A percentile compares a stretch with the other conserved stretches of the same genome.
Evolutionary conservation across 2,329 filamentous ascomycete species (phyloP).

Genomic region (Epichloe uncinata): DNA sequence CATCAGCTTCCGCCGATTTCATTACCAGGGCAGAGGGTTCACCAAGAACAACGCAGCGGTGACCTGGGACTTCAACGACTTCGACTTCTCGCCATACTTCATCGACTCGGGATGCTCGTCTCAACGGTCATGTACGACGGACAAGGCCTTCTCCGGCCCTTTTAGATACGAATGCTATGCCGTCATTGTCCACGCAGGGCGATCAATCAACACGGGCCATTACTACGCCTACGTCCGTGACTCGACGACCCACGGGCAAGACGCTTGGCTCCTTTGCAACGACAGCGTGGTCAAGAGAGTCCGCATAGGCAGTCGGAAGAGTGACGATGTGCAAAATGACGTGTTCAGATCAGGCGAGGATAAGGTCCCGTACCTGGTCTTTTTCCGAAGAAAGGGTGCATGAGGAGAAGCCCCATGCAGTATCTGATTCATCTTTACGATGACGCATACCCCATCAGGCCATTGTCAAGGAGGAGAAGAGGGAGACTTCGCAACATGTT

Average conservation of each 20-base stretch:
- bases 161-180: slow-evolving; percentile 79
- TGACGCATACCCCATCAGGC: too few species aligned
- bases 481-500: too few species aligned
- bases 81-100: slow-evolving; percentile 39
- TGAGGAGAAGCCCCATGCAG: neutral
- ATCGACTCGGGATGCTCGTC: slow-evolving; percentile 14
- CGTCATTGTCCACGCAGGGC: slow-evolving; percentile 64
- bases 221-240: slow-evolving; percentile 62
- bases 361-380: slow-evolving; percentile 33
- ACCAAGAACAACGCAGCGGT: slow-evolving; percentile 60
- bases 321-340: slow-evolving; percentile 21
- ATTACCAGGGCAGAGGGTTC: slow-evolving; percentile 24
- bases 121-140: slow-evolving; percentile 15
- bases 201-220: slow-evolving; percentile 57
- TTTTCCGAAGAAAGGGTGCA: slow-evolving; percentile 26
- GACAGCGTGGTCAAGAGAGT: slow-evolving; percentile 29
- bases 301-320: slow-evolving; percentile 25
- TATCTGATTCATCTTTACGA: too few species aligned
- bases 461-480: too few species aligned
- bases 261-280: slow-evolving; percentile 36
- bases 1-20: slow-evolving; percentile 55
- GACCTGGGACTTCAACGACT: slow-evolving; percentile 60
- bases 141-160: slow-evolving; percentile 34
- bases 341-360: slow-evolving; percentile 25
- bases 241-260: slow-evolving; percentile 29